A percentile compares a stretch with the other conserved stretches of the same genome.
phyloP scores from a whole-genome alignment of 306 rosid species.

The Canavalia ensiformis region DNA sequence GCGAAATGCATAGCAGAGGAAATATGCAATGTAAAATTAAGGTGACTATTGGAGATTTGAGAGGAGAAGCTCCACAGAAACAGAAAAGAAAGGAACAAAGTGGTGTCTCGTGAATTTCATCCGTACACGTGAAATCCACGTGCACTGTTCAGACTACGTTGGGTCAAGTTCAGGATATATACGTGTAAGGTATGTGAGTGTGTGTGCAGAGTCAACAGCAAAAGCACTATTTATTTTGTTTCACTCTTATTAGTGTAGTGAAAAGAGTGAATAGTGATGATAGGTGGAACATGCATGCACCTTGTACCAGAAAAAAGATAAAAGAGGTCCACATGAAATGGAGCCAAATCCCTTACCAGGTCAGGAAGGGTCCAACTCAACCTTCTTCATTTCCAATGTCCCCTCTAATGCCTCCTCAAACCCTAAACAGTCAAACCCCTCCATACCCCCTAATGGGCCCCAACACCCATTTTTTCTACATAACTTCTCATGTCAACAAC shows the following conservation, averaged over 20 bases:
- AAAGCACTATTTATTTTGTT: too few relatives aligned
- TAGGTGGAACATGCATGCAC: conserved; percentile 34
- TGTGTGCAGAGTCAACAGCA: too few relatives aligned
- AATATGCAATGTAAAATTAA: background rate
- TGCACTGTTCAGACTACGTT: background rate
- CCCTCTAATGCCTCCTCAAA: background rate
- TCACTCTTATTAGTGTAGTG: too few relatives aligned
- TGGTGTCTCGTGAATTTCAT: conserved; percentile 53
- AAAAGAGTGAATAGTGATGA: too few relatives aligned
- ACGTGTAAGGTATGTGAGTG: too few relatives aligned
- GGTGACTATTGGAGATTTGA: background rate
- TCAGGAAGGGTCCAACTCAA: conserved; percentile 55
- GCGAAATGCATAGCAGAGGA: background rate
- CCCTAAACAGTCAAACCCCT: background rate
- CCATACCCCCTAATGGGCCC: background rate
- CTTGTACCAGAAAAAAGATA: conserved; percentile 30
- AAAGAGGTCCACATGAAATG: conserved; percentile 52
- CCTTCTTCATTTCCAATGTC: conserved; percentile 41
- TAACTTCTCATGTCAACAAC: background rate
- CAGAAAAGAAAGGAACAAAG: background rate
- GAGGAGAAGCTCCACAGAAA: background rate
- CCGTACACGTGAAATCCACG: conserved; percentile 42
- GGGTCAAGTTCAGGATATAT: background rate
- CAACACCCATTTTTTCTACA: background rate
- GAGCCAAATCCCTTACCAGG: conserved; percentile 35